phyloP scores from a whole-genome alignment of 106 monocot genomes.

The Acorus calamus region DNA sequence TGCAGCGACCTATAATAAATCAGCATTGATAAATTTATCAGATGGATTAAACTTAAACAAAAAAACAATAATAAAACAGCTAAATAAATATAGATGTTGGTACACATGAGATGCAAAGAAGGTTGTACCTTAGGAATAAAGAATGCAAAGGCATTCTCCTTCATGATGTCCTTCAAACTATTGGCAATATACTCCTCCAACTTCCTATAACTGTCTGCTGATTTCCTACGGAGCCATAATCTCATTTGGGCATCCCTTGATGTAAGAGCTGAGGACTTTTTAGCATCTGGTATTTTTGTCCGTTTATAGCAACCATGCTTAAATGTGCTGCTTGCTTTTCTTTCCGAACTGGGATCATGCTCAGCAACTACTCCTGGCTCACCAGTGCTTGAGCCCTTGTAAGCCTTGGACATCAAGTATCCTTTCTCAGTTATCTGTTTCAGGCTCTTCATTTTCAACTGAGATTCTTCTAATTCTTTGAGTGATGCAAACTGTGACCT shows the following conservation, averaged over 20 bases:
- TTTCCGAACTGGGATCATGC: conserved; percentile 18
- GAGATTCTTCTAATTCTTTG: conserved; percentile 42
- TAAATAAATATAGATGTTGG: background rate
- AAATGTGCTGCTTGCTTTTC: conserved; percentile 36
- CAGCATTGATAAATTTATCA: background rate
- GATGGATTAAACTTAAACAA: background rate
- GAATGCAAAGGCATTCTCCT: conserved; percentile 62
- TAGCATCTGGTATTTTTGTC: conserved; percentile 61
- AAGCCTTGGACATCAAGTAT: conserved; percentile 20
- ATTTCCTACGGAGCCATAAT: conserved; percentile 71
- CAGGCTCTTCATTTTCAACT: conserved; percentile 57
- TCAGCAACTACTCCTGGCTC: conserved; percentile 14
- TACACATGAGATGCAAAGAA: background rate
- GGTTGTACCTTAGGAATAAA: conserved; percentile 67
- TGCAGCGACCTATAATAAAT: conserved; percentile 52
- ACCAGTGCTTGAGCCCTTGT: conserved; percentile 21
- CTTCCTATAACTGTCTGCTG: conserved; percentile 66
- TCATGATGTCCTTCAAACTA: conserved; percentile 88
- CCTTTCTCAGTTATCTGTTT: conserved; percentile 56
- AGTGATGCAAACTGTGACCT: conserved; percentile 11
- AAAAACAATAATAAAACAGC: background rate
- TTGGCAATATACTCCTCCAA: conserved; percentile 62
- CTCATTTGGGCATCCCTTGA: conserved; percentile 87
- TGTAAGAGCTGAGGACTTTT: conserved; percentile 56
- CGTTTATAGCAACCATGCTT: conserved; percentile 76